A percentile compares a stretch with the other conserved stretches of the same genome.
Conservation (phyloP, 495 filamentous ascomycete species). For the Cladorrhinum samala region DNA sequence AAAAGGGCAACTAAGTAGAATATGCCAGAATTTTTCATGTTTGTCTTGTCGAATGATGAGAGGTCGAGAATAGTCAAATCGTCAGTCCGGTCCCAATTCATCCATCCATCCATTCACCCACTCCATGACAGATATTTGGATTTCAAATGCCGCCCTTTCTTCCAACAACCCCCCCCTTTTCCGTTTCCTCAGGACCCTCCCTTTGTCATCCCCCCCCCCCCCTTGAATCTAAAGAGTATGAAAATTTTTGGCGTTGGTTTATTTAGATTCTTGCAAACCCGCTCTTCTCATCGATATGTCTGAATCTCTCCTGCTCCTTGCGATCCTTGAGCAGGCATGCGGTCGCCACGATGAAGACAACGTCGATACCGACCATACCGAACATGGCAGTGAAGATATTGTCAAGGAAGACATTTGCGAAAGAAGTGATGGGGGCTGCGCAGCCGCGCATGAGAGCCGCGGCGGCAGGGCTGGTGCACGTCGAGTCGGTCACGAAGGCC, state of each 20-base stretch:
- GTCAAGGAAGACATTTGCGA: conserved; percentile 62
- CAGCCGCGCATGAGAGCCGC: conserved; percentile 64
- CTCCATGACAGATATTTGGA: no score
- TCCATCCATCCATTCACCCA: no score
- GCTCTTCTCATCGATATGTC: conserved; percentile 67
- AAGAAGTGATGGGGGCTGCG: conserved; percentile 53
- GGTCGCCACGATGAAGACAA: conserved; percentile 56
- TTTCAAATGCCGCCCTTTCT: no score
- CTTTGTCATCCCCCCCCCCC: no score
- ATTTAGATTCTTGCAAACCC: conserved; percentile 39
- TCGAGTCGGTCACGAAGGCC: conserved; percentile 53
- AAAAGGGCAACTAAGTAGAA: no score
- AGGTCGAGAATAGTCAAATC: no score
- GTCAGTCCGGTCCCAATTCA: no score
- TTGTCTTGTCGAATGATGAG: no score
- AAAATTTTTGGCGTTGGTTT: background rate
- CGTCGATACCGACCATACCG: conserved; percentile 65
- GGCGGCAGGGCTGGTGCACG: conserved; percentile 54
- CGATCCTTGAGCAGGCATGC: conserved; percentile 66
- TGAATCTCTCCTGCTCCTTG: conserved; percentile 63
- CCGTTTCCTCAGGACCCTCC: no score
- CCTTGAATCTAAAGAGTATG: no score
- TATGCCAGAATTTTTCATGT: no score
- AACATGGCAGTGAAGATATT: conserved; percentile 70
- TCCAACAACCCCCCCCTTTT: no score